Conservation (phyloP, 106 monocot species). For the Allium cepa region DNA sequence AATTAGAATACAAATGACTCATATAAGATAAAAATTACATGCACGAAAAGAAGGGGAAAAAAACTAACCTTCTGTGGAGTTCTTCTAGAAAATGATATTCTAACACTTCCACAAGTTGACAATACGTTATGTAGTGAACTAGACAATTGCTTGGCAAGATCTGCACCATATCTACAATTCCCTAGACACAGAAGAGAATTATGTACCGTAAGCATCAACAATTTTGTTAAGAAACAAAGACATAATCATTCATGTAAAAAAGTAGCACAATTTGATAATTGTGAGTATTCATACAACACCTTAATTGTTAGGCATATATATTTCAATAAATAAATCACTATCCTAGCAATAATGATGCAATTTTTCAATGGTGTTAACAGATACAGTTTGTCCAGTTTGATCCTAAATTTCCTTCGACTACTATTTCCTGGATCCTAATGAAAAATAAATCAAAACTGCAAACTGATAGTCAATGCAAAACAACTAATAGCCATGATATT, state of each 20-base stretch:
- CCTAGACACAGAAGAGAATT: conserved; percentile 19
- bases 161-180: conserved; percentile 79
- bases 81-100: conserved; percentile 89
- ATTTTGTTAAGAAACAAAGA: not conserved
- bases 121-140: conserved; percentile 58
- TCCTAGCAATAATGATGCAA: not conserved
- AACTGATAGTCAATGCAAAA: too few species aligned
- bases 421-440: not conserved
- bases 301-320: not conserved
- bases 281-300: not conserved
- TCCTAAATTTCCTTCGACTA: not conserved
- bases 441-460: not conserved
- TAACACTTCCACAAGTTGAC: conserved; percentile 86
- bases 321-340: too few species aligned
- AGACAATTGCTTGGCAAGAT: conserved; percentile 71
- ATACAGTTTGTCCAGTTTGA: not conserved
- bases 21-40: not conserved
- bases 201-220: not conserved
- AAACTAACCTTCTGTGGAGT: conserved; percentile 76
- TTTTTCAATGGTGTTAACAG: not conserved
- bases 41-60: not conserved
- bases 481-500: too few species aligned
- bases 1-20: not conserved
- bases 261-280: not conserved
- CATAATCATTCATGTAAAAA: not conserved